Percentiles rank a stretch among this genome's conserved stretches.
phyloP scores from a whole-genome alignment of 2,329 filamentous ascomycete species.

The Thielaviopsis punctulata region DNA sequence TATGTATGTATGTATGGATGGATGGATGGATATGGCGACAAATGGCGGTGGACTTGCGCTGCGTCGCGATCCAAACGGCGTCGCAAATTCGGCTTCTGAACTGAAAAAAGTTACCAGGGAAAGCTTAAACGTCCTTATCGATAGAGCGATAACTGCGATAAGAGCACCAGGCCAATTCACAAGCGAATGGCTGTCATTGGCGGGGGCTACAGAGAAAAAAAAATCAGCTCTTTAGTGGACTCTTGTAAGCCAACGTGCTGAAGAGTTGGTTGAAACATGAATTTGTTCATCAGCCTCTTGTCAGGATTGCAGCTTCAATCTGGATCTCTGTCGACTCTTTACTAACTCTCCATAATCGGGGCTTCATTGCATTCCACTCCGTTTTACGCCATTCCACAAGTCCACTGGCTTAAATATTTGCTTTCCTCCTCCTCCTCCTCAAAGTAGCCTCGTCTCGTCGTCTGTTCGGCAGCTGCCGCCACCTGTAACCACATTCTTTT shows the following conservation, averaged over 20 bases:
- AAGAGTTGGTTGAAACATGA: too few species aligned
- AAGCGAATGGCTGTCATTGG: constrained; percentile 3
- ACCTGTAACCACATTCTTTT: not conserved
- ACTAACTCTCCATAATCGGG: not conserved
- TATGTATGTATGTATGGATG: not conserved
- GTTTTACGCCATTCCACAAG: not conserved
- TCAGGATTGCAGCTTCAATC: not conserved
- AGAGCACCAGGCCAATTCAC: constrained; percentile 1
- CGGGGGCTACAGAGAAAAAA: constrained; percentile 1
- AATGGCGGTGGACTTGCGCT: not conserved
- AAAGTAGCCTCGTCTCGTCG: not conserved
- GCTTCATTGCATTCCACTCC: not conserved
- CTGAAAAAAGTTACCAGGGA: not conserved
- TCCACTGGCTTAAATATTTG: too few species aligned
- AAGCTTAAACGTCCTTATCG: constrained; percentile 1
- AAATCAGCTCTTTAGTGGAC: not conserved
- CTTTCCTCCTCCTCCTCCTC: not conserved
- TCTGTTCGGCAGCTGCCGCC: not conserved
- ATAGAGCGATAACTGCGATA: constrained; percentile 8
- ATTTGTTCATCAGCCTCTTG: too few species aligned
- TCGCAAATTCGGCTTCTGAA: not conserved
- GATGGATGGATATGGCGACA: not conserved
- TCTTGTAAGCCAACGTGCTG: too few species aligned
- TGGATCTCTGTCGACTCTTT: not conserved
- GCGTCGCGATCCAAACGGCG: not conserved